Evolutionary conservation across 2,329 filamentous ascomycete genomes (phyloP).

Genomic region (Byssochlamys sp.): DNA sequence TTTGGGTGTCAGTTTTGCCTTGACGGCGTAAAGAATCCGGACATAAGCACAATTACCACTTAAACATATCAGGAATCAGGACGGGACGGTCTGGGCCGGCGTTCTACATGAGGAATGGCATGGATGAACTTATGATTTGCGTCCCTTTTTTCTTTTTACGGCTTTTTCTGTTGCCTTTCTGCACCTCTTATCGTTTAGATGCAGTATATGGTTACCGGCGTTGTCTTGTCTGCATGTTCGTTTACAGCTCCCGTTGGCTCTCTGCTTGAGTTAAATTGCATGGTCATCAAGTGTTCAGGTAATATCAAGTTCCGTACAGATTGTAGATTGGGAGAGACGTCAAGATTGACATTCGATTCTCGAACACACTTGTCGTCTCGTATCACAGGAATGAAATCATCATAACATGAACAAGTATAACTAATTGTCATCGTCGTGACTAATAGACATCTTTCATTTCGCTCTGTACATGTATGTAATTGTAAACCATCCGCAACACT

Average conservation of each 20-base stretch:
- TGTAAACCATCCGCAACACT: background rate
- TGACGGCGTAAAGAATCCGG: constrained; percentile 49
- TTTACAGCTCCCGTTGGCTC: background rate
- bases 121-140: background rate
- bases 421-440: too few relatives aligned
- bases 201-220: background rate
- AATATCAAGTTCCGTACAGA: background rate
- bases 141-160: background rate
- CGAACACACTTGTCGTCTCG: background rate
- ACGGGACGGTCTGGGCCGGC: constrained; percentile 1
- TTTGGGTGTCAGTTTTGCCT: constrained; percentile 71
- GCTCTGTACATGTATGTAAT: background rate
- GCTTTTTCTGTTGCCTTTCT: constrained; percentile 1
- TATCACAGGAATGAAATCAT: too few relatives aligned
- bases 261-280: background rate
- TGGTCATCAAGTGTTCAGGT: background rate
- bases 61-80: background rate
- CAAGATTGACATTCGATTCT: background rate
- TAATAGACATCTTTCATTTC: too few relatives aligned
- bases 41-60: background rate
- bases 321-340: background rate
- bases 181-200: background rate
- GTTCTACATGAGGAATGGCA: constrained; percentile 6
- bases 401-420: too few relatives aligned
- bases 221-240: background rate